phyloP scores from a whole-genome alignment of 2,329 filamentous ascomycete genomes.

The Penicillium olsonii region DNA sequence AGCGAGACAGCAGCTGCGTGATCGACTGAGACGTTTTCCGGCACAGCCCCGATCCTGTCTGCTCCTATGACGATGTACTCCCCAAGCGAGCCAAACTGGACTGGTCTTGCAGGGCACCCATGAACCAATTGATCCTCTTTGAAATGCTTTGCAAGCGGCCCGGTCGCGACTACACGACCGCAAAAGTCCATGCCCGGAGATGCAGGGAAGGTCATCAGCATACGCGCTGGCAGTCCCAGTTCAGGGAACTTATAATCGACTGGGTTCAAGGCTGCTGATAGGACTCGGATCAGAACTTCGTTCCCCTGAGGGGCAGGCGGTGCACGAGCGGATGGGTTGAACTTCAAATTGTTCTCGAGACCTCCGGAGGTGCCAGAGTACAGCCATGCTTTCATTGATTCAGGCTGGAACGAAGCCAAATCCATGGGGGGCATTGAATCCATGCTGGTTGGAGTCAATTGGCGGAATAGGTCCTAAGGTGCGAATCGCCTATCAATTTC shows the following conservation, averaged over 20 bases:
- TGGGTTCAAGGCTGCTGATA: conserved; percentile 59
- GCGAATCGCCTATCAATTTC: neutral
- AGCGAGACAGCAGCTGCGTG: conserved; percentile 49
- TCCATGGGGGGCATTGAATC: neutral
- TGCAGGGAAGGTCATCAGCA: conserved; percentile 45
- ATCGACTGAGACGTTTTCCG: conserved; percentile 45
- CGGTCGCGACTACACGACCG: conserved; percentile 46
- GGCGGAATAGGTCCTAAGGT: neutral
- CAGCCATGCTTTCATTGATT: conserved; percentile 61
- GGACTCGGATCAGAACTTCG: conserved; percentile 58
- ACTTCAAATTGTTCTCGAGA: conserved; percentile 56
- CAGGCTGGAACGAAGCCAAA: conserved; percentile 13
- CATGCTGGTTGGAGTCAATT: neutral
- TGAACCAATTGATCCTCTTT: conserved; percentile 49
- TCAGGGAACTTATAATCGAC: conserved; percentile 67
- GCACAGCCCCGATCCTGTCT: conserved; percentile 42
- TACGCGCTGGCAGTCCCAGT: conserved; percentile 43
- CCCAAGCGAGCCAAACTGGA: conserved; percentile 45
- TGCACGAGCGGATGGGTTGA: conserved; percentile 46
- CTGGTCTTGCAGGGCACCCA: conserved; percentile 37
- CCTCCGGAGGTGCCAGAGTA: conserved; percentile 50
- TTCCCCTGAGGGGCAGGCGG: conserved; percentile 43
- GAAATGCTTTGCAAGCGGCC: conserved; percentile 32
- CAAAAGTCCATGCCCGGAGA: conserved; percentile 55
- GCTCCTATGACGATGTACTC: conserved; percentile 45